Conservation (phyloP, 129 eudicot genomes). For the Flaveria trinervia region DNA sequence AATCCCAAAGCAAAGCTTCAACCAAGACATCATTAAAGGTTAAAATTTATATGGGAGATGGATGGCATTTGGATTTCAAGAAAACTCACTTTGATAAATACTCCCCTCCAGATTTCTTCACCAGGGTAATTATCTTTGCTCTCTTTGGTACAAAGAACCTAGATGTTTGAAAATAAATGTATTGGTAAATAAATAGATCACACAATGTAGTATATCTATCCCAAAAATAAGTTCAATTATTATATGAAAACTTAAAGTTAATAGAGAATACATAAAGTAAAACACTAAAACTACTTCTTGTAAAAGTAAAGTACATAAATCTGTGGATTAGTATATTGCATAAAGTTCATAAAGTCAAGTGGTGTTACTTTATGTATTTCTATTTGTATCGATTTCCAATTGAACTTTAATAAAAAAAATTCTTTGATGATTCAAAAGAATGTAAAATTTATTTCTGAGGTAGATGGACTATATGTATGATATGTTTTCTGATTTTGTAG, state of each 20-base stretch:
- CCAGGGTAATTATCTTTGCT: slow-evolving; percentile 51
- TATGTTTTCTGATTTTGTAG: slow-evolving; percentile 4
- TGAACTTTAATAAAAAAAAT: neutral
- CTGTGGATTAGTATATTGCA: neutral
- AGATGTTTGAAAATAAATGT: slow-evolving; percentile 6
- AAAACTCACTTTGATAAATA: slow-evolving; percentile 40
- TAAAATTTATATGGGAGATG: slow-evolving; percentile 79
- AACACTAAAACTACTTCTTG: slow-evolving; percentile 11
- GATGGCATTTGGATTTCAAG: slow-evolving; percentile 65
- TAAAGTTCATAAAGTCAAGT: slow-evolving; percentile 12
- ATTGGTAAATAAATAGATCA: neutral
- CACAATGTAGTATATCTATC: slow-evolving; percentile 2
- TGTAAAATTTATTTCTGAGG: neutral
- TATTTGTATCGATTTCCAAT: neutral
- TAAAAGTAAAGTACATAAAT: slow-evolving; percentile 16
- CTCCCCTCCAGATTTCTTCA: slow-evolving; percentile 85
- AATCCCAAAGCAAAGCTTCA: slow-evolving; percentile 44
- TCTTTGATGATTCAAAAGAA: neutral
- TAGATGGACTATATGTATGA: neutral
- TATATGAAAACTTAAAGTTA: neutral
- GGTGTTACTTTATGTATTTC: slow-evolving; percentile 8
- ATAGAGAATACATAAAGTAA: slow-evolving; percentile 21
- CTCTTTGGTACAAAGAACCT: slow-evolving; percentile 10
- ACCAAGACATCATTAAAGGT: slow-evolving; percentile 57
- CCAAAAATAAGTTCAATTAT: neutral